phyloP scores from a whole-genome alignment of 2,329 filamentous ascomycete genomes.

The Aspergillus fischeri region DNA sequence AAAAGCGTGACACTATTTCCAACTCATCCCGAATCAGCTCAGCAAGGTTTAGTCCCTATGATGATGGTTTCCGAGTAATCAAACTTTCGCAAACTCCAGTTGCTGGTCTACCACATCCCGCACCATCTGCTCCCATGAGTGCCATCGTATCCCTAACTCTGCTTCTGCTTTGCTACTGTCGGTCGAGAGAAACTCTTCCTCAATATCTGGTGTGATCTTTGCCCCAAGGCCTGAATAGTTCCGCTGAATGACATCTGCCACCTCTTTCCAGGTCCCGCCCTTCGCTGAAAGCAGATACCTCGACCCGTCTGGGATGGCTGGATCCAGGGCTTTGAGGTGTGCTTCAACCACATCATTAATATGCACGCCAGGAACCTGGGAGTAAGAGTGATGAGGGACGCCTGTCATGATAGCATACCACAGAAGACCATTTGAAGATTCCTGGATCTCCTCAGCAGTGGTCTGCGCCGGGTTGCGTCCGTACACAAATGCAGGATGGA shows the following conservation, averaged over 20 bases:
- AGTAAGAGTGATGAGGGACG: not conserved
- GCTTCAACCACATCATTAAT: constrained; percentile 24
- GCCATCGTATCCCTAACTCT: constrained; percentile 21
- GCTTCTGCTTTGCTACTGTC: constrained; percentile 17
- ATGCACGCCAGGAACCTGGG: constrained; percentile 15
- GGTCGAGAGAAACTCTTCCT: not conserved
- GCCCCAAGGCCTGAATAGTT: constrained; percentile 13
- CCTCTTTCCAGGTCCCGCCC: constrained; percentile 9
- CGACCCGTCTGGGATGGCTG: constrained; percentile 14
- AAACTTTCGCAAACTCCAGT: constrained; percentile 5
- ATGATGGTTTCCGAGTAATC: too few species aligned
- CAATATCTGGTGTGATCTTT: constrained; percentile 5
- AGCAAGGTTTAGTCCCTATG: too few species aligned
- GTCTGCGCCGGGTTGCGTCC: constrained; percentile 20
- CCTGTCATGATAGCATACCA: constrained; percentile 16
- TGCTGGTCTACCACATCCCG: constrained; percentile 21
- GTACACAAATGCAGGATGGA: constrained; percentile 21
- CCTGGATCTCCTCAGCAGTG: constrained; percentile 8
- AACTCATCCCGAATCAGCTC: too few species aligned
- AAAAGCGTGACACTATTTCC: too few species aligned
- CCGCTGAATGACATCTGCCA: constrained; percentile 12
- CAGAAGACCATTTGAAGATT: constrained; percentile 11
- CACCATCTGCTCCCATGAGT: constrained; percentile 16
- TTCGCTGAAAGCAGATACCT: constrained; percentile 16
- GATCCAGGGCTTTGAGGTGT: constrained; percentile 19